These are phyloP conservation scores for Globisporangium barbulae DNA, from an alignment of 352 stramenopile genomes.

Conservation along the genomic window DNA sequence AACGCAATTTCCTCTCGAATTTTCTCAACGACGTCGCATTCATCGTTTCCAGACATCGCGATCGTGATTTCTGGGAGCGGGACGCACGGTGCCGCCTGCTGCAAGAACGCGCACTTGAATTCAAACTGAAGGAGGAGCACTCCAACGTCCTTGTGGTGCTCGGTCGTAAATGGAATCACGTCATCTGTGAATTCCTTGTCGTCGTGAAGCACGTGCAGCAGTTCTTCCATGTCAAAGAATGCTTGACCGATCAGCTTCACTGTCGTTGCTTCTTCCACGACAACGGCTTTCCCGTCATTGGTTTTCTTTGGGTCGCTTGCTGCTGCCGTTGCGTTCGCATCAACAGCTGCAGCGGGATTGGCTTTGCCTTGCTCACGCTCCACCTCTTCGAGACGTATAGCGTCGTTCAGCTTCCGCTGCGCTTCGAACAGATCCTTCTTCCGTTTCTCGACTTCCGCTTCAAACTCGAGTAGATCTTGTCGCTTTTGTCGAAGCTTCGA, in stretches of 20 bases:
- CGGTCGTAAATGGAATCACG: slow-evolving; percentile 32
- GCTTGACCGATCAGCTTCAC: slow-evolving; percentile 42
- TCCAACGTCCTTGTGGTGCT: slow-evolving; percentile 33
- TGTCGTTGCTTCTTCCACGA: neutral
- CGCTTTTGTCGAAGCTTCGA: slow-evolving; percentile 49
- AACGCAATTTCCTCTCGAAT: slow-evolving; percentile 21
- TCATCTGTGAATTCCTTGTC: slow-evolving; percentile 41
- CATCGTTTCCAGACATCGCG: slow-evolving; percentile 32
- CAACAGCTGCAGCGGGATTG: neutral
- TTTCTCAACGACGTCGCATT: neutral
- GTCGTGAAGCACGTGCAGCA: slow-evolving; percentile 42
- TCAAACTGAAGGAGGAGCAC: slow-evolving; percentile 38
- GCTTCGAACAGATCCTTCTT: slow-evolving; percentile 8
- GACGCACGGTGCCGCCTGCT: slow-evolving; percentile 15
- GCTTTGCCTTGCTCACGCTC: neutral
- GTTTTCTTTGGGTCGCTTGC: neutral
- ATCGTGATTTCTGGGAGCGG: slow-evolving; percentile 24
- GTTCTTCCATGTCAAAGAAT: slow-evolving; percentile 39
- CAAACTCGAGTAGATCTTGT: slow-evolving; percentile 35
- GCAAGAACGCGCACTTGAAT: slow-evolving; percentile 43
- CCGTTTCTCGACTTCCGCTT: slow-evolving; percentile 22
- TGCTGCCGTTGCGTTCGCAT: neutral
- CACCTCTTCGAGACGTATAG: neutral
- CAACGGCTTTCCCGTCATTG: neutral
- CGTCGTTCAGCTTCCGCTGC: slow-evolving; percentile 17